These are phyloP conservation scores for Daldinia eschscholtzii DNA, from an alignment of 2,329 filamentous ascomycete genomes.

Conservation along the genomic window DNA sequence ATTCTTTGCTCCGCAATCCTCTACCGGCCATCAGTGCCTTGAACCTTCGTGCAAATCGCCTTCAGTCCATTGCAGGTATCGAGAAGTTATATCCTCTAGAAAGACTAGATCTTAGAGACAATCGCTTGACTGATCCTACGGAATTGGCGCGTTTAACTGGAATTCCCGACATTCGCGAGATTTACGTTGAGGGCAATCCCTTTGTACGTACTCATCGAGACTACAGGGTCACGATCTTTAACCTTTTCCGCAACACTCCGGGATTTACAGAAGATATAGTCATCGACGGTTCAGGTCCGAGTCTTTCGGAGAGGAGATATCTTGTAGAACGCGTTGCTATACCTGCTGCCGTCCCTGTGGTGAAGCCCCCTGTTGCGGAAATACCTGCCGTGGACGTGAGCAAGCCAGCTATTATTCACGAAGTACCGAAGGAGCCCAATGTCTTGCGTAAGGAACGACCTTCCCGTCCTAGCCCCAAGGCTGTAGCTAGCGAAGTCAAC, in stretches of 20 bases:
- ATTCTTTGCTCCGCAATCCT: constrained; percentile 86
- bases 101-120: constrained; percentile 90
- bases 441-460: constrained; percentile 71
- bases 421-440: constrained; percentile 61
- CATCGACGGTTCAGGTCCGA: constrained; percentile 86
- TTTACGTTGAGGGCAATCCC: constrained; percentile 93
- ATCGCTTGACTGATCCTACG: constrained; percentile 88
- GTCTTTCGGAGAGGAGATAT: constrained; percentile 86
- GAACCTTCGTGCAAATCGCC: constrained; percentile 89
- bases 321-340: constrained; percentile 85
- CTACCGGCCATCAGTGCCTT: constrained; percentile 93
- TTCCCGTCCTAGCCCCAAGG: constrained; percentile 60
- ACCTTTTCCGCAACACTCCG: constrained; percentile 89
- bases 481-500: constrained; percentile 69
- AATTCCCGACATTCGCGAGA: constrained; percentile 90
- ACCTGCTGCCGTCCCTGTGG: constrained; percentile 79
- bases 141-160: constrained; percentile 90
- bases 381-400: constrained; percentile 73
- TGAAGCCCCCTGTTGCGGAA: constrained; percentile 76
- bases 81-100: constrained; percentile 91
- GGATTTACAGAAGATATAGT: constrained; percentile 92
- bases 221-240: constrained; percentile 93
- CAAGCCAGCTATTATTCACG: constrained; percentile 73
- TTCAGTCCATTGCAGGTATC: constrained; percentile 88
- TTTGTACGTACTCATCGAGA: constrained; percentile 88